phyloP scores from a whole-genome alignment of 441 rosid genomes.

The Hypseocharis bilobata region DNA sequence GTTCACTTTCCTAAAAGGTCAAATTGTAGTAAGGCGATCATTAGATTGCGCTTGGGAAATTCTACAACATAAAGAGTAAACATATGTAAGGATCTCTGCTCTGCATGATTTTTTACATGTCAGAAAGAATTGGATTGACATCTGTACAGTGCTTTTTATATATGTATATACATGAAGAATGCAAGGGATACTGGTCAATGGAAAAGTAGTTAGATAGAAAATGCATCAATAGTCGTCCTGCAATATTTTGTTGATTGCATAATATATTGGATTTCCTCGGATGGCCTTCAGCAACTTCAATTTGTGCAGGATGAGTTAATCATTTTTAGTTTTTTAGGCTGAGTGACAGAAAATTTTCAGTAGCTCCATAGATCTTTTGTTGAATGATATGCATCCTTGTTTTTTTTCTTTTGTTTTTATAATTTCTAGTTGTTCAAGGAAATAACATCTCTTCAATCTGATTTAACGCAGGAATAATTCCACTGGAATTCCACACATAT shows the following conservation, averaged over 20 bases:
- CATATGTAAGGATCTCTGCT: no score
- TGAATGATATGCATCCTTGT: not conserved
- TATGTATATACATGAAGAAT: no score
- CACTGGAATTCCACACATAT: slow-evolving; percentile 89
- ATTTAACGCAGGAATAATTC: slow-evolving; percentile 70
- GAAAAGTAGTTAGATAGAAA: not conserved
- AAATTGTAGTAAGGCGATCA: no score
- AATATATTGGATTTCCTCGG: not conserved
- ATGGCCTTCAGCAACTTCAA: not conserved
- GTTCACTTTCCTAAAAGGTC: no score
- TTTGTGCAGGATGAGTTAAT: not conserved
- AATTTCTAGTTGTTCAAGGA: slow-evolving; percentile 1
- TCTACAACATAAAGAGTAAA: no score
- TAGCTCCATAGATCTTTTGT: not conserved
- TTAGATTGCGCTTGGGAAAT: no score
- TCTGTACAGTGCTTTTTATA: no score
- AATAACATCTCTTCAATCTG: slow-evolving; percentile 9
- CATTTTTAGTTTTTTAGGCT: not conserved
- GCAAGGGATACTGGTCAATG: not conserved
- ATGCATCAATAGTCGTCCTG: not conserved
- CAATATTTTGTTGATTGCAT: not conserved
- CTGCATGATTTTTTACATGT: no score
- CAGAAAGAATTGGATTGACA: no score
- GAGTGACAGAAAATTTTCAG: not conserved
- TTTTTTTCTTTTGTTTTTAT: not conserved